phyloP scores from a whole-genome alignment of 768 basidiomycete species.

The Dictyophora rubrovolvata region DNA sequence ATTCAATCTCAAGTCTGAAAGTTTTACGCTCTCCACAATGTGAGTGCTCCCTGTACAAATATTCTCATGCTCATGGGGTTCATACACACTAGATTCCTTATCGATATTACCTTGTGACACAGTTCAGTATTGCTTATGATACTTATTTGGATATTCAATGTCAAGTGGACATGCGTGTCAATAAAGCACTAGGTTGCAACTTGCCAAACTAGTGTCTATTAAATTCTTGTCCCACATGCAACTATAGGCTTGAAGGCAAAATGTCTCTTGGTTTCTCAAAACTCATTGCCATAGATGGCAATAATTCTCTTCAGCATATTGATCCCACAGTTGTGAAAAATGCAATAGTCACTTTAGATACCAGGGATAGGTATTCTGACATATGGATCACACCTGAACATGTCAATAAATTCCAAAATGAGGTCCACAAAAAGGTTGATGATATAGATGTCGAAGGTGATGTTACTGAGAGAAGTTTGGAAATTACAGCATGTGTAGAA shows the following conservation, averaged over 20 bases:
- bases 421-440: constrained; percentile 17
- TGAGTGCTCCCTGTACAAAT: background rate
- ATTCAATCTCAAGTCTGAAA: constrained; percentile 14
- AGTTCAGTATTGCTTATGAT: constrained; percentile 10
- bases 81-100: background rate
- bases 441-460: background rate
- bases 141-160: constrained; percentile 6
- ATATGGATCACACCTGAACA: constrained; percentile 4
- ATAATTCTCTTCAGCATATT: constrained; percentile 24
- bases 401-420: constrained; percentile 23
- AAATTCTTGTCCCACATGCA: constrained; percentile 10
- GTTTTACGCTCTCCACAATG: constrained; percentile 6
- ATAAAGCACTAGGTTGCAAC: constrained; percentile 6
- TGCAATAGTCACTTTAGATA: background rate
- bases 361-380: background rate
- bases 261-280: constrained; percentile 16
- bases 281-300: constrained; percentile 24
- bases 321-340: constrained; percentile 5
- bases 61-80: background rate
- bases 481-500: constrained; percentile 15
- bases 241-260: constrained; percentile 20
- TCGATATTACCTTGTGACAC: background rate
- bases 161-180: constrained; percentile 1
- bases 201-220: constrained; percentile 10
- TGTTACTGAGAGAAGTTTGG: too few species aligned